Evolutionary conservation across 2,329 filamentous ascomycete genomes (phyloP).

Genomic region (Catunica adiposa): DNA sequence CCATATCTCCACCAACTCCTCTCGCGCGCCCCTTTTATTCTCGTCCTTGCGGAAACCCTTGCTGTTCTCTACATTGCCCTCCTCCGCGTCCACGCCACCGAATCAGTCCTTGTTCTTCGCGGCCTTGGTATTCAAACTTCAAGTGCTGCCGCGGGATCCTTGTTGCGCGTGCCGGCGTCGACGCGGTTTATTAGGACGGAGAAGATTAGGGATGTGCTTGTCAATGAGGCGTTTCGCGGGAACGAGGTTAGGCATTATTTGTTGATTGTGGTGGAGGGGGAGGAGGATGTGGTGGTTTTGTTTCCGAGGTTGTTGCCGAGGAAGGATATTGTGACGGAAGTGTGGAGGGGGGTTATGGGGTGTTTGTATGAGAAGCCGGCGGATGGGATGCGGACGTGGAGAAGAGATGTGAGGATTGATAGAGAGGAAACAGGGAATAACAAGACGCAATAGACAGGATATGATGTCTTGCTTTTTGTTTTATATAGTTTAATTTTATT

Average conservation of each 20-base stretch:
- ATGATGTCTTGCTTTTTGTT: slow-evolving; percentile 4
- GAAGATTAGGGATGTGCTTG: slow-evolving; percentile 80
- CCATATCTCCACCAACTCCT: slow-evolving; percentile 21
- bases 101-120: slow-evolving; percentile 75
- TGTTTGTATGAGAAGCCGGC: slow-evolving; percentile 49
- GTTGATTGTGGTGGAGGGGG: slow-evolving; percentile 75
- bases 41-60: slow-evolving; percentile 25
- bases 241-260: slow-evolving; percentile 86
- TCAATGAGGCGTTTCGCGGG: slow-evolving; percentile 86
- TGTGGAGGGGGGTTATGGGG: slow-evolving; percentile 72
- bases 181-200: slow-evolving; percentile 68
- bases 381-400: slow-evolving; percentile 8
- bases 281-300: slow-evolving; percentile 81
- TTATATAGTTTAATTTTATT: background rate
- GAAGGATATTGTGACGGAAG: slow-evolving; percentile 60
- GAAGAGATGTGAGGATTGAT: background rate
- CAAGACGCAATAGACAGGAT: background rate
- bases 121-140: slow-evolving; percentile 83
- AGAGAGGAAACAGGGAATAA: too few species aligned
- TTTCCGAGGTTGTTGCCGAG: slow-evolving; percentile 70
- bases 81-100: slow-evolving; percentile 41
- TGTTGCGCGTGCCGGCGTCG: slow-evolving; percentile 38
- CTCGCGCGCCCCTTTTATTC: slow-evolving; percentile 23
- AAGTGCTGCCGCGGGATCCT: slow-evolving; percentile 33
- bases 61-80: slow-evolving; percentile 27